Percentiles rank a stretch among this genome's conserved stretches.
These are phyloP conservation scores for Fusarium aywerte DNA, from an alignment of 2,329 filamentous ascomycete genomes.

Conservation along the genomic window DNA sequence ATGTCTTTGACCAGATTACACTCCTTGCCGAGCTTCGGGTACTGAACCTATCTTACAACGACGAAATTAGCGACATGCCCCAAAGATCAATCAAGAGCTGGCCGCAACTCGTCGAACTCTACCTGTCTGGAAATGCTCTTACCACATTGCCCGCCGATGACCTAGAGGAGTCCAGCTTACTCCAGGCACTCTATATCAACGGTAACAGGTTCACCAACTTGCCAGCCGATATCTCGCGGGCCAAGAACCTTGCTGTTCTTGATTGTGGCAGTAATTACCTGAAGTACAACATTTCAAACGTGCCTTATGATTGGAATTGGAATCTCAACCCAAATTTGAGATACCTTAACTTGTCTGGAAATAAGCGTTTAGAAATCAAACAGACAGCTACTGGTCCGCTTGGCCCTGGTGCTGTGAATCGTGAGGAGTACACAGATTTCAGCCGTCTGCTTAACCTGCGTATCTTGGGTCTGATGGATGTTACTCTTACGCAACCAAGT, in stretches of 20 bases:
- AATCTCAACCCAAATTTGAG: slow-evolving; percentile 96
- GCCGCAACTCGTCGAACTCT: slow-evolving; percentile 90
- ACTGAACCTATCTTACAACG: slow-evolving; percentile 94
- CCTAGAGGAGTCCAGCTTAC: slow-evolving; percentile 85
- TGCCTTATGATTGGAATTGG: slow-evolving; percentile 99
- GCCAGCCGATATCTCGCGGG: slow-evolving; percentile 93
- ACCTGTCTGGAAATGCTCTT: slow-evolving; percentile 93
- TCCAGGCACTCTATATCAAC: slow-evolving; percentile 94
- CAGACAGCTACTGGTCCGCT: slow-evolving; percentile 63
- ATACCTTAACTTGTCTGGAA: slow-evolving; percentile 95
- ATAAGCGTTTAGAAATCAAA: slow-evolving; percentile 94
- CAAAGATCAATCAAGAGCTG: slow-evolving; percentile 88
- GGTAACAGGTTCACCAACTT: slow-evolving; percentile 97
- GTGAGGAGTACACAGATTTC: slow-evolving; percentile 83
- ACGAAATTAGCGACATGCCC: slow-evolving; percentile 86
- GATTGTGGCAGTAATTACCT: slow-evolving; percentile 95
- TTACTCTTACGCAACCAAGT: slow-evolving; percentile 90
- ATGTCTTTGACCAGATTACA: slow-evolving; percentile 92
- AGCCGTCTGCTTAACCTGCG: slow-evolving; percentile 84
- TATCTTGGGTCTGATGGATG: slow-evolving; percentile 95
- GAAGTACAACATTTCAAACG: slow-evolving; percentile 99
- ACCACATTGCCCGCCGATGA: slow-evolving; percentile 93
- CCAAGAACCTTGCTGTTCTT: slow-evolving; percentile 88
- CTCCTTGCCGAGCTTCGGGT: slow-evolving; percentile 85
- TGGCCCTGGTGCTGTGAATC: slow-evolving; percentile 64